phyloP scores from a whole-genome alignment of 306 rosid genomes.

The Chamaecrista fasciculata region DNA sequence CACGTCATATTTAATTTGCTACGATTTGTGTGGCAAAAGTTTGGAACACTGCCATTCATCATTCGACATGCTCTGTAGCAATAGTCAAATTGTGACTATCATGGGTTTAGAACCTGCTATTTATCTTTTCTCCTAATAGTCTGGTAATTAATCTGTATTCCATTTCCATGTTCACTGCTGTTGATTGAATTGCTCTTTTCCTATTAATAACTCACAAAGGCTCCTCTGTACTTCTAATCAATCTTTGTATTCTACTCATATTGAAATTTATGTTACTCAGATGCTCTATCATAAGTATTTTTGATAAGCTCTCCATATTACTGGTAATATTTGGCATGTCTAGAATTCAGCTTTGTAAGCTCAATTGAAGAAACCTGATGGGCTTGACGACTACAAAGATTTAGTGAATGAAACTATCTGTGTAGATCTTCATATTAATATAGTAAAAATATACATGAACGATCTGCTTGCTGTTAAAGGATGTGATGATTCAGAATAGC shows the following conservation, averaged over 20 bases:
- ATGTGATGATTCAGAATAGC: conserved; percentile 6
- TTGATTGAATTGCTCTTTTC: not conserved
- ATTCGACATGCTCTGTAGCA: not conserved
- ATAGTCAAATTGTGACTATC: not conserved
- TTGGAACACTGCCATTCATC: not conserved
- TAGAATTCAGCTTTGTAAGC: conserved; percentile 6
- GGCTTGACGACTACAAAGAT: not conserved
- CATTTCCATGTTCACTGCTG: not conserved
- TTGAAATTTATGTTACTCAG: conserved; percentile 9
- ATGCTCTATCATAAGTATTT: conserved; percentile 17
- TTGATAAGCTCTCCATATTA: not conserved
- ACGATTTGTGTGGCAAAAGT: not conserved
- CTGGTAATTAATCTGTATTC: not conserved
- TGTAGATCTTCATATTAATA: not conserved
- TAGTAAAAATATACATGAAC: not conserved
- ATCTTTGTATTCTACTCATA: not conserved
- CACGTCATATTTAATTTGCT: not conserved
- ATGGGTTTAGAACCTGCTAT: not conserved
- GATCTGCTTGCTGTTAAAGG: conserved; percentile 4
- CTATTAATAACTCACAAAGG: not conserved
- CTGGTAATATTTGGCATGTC: not conserved
- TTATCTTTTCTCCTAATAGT: not conserved
- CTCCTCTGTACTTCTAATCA: not conserved
- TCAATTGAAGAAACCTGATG: conserved; percentile 10
- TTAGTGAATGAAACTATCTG: not conserved